phyloP scores from a whole-genome alignment of 225 moss, liverwort and hornwort species.

The Climacium dendroides region DNA sequence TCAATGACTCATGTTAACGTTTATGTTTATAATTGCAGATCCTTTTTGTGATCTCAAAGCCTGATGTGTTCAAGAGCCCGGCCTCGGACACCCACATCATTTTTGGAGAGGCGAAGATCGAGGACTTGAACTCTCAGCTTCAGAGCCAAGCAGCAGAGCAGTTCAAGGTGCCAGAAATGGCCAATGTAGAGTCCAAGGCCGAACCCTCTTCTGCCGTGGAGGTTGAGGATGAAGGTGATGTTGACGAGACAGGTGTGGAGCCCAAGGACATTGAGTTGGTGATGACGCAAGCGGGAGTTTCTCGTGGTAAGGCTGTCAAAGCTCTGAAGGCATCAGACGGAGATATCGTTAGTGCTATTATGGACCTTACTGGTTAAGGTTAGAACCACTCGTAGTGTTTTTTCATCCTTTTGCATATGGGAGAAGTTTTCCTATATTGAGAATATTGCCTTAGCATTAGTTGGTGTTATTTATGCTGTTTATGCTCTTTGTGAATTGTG shows the following conservation, averaged over 20 bases:
- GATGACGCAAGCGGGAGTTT: constrained; percentile 86
- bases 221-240: constrained; percentile 57
- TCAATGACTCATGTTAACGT: not conserved
- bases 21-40: constrained; percentile 20
- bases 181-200: constrained; percentile 54
- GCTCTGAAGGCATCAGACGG: constrained; percentile 65
- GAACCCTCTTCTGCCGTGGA: constrained; percentile 55
- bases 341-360: constrained; percentile 85
- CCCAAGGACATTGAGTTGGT: constrained; percentile 90
- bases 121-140: constrained; percentile 84
- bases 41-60: constrained; percentile 61
- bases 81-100: constrained; percentile 84
- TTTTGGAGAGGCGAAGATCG: constrained; percentile 88
- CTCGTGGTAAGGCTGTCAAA: constrained; percentile 56
- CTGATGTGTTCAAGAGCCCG: constrained; percentile 86
- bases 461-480: not conserved
- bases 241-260: constrained; percentile 81
- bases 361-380: constrained; percentile 59
- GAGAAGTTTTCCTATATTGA: not conserved
- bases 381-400: not conserved
- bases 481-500: not conserved
- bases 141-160: constrained; percentile 90
- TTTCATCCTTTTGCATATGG: not conserved
- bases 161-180: constrained; percentile 68
- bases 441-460: not conserved